These are phyloP conservation scores for Aspergillus sclerotiicarbonarius DNA, from an alignment of 495 filamentous ascomycete genomes.

Conservation along the genomic window DNA sequence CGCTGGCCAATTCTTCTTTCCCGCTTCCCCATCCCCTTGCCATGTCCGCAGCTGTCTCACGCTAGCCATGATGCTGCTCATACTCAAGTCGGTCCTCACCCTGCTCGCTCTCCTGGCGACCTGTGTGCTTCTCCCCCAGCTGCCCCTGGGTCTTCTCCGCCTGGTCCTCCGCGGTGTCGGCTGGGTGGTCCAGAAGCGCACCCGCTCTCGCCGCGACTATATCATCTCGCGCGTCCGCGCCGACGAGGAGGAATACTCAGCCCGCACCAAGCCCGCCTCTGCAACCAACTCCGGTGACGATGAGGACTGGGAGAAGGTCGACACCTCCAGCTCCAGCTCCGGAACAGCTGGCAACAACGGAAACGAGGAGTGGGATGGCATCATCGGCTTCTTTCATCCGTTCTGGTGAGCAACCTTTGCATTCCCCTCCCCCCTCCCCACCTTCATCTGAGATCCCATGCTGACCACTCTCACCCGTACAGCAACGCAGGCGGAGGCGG, in stretches of 20 bases:
- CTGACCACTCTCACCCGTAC: constrained; percentile 5
- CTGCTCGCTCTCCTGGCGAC: constrained; percentile 35
- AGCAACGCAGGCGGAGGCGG: constrained; percentile 96
- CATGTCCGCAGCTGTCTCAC: constrained; percentile 10
- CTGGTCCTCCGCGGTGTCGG: constrained; percentile 51
- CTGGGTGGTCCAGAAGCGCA: constrained; percentile 64
- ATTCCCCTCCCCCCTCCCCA: constrained; percentile 4
- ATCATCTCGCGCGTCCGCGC: constrained; percentile 57
- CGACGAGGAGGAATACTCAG: constrained; percentile 55
- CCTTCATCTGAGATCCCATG: background rate
- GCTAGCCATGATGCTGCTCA: constrained; percentile 35
- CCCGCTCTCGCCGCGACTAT: constrained; percentile 61
- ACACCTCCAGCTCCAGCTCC: constrained; percentile 43
- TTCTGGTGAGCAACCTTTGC: constrained; percentile 63
- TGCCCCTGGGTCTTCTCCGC: constrained; percentile 35
- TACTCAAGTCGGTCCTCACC: constrained; percentile 34
- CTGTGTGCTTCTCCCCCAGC: constrained; percentile 38
- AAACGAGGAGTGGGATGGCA: constrained; percentile 67
- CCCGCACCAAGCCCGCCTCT: constrained; percentile 30
- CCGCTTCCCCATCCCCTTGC: background rate
- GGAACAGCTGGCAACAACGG: constrained; percentile 53
- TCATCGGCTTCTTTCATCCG: constrained; percentile 96
- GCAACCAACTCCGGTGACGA: constrained; percentile 45
- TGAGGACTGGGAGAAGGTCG: constrained; percentile 76
- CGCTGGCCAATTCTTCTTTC: background rate